phyloP scores from a whole-genome alignment of 164 flowering plant species.

The Annona cherimola region DNA sequence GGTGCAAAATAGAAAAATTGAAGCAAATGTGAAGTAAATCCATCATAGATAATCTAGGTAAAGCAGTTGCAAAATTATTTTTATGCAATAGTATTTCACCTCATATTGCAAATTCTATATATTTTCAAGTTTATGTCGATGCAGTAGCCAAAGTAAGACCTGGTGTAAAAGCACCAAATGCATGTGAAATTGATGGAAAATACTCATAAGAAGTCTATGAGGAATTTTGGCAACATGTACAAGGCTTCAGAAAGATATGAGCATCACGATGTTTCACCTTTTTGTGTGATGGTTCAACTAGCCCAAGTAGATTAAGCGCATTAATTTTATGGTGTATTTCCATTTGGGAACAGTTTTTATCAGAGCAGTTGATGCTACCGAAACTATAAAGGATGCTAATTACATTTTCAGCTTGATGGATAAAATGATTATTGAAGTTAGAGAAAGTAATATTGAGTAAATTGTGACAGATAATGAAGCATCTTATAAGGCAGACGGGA shows the following conservation, averaged over 20 bases:
- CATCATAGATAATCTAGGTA: neutral
- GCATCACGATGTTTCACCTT: neutral
- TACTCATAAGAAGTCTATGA: neutral
- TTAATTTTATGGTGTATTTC: neutral
- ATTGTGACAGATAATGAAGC: neutral
- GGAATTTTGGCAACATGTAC: neutral
- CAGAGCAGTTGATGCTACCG: neutral
- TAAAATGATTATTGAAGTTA: neutral
- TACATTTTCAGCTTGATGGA: neutral
- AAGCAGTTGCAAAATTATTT: neutral
- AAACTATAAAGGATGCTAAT: neutral
- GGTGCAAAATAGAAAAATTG: neutral
- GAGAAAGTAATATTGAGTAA: neutral
- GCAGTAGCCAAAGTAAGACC: neutral
- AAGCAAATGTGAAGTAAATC: neutral
- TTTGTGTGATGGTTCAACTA: neutral
- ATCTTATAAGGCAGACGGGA: neutral
- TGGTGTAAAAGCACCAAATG: neutral
- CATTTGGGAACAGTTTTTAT: neutral
- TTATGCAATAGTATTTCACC: neutral
- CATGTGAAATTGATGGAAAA: neutral
- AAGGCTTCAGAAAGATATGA: neutral
- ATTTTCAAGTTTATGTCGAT: neutral
- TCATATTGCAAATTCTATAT: neutral
- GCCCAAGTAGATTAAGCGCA: neutral